A percentile compares a stretch with the other conserved stretches of the same genome.
These are phyloP conservation scores for Dipteronia sinensis DNA, from an alignment of 345 rosid genomes.

Conservation along the genomic window DNA sequence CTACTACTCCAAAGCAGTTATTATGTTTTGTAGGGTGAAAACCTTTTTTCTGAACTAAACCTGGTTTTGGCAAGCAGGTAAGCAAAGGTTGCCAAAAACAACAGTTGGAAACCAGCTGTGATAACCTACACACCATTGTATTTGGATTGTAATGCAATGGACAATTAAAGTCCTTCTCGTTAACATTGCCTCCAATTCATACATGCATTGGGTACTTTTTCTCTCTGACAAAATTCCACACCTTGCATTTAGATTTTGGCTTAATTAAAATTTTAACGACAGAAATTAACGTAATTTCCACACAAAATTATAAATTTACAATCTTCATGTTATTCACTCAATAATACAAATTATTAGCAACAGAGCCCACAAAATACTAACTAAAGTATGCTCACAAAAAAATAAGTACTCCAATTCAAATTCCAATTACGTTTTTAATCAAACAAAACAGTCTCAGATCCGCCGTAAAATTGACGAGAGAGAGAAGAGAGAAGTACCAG, in stretches of 20 bases:
- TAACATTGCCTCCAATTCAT: not conserved
- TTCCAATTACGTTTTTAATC: not conserved
- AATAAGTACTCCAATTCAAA: not conserved
- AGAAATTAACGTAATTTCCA: not conserved
- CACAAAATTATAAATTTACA: not conserved
- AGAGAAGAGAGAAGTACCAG: slow-evolving; percentile 51
- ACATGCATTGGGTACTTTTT: not conserved
- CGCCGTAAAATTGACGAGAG: slow-evolving; percentile 12
- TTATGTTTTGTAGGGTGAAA: not conserved
- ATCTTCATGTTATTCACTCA: not conserved
- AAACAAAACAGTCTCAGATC: slow-evolving; percentile 31
- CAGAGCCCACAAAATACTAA: slow-evolving; percentile 3
- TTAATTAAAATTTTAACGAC: not conserved
- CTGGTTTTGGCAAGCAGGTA: too few species aligned
- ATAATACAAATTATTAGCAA: not conserved
- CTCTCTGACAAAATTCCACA: too few species aligned
- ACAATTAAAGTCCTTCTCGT: not conserved
- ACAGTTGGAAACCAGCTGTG: too few species aligned
- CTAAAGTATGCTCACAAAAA: not conserved
- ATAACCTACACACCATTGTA: not conserved
- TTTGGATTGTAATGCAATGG: not conserved
- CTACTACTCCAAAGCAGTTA: not conserved
- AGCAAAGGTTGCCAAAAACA: too few species aligned
- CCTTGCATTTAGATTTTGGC: not conserved
- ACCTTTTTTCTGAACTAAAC: not conserved